phyloP scores from a whole-genome alignment of 148 eudicot genomes.

The Chenopodium suecicum region DNA sequence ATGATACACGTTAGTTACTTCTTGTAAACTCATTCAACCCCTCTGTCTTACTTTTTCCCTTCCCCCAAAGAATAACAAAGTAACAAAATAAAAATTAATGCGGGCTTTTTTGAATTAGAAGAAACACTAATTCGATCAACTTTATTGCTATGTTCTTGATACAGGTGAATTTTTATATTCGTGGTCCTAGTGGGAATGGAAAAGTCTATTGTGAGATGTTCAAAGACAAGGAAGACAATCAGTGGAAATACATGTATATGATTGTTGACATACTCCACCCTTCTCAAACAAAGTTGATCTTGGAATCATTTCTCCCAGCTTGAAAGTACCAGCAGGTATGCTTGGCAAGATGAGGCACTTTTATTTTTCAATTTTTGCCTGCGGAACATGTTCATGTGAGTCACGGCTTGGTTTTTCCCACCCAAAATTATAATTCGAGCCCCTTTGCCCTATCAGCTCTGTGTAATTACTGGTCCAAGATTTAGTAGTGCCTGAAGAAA shows the following conservation, averaged over 20 bases:
- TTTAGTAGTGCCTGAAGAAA: conserved; percentile 11
- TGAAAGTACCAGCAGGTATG: conserved; percentile 24
- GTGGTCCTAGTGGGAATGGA: conserved; percentile 82
- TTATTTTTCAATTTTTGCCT: not conserved
- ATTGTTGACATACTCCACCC: conserved; percentile 64
- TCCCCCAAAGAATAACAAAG: too few species aligned
- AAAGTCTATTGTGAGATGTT: conserved; percentile 80
- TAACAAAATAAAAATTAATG: not conserved
- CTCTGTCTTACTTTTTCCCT: not conserved
- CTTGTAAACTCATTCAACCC: not conserved
- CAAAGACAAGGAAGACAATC: conserved; percentile 63
- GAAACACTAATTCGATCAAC: not conserved
- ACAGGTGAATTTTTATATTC: conserved; percentile 67
- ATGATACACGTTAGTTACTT: not conserved
- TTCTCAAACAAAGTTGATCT: conserved; percentile 47
- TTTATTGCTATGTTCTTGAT: conserved; percentile 7
- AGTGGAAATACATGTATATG: conserved; percentile 72
- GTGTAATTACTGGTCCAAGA: not conserved
- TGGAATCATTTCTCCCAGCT: conserved; percentile 77
- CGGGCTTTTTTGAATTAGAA: not conserved
- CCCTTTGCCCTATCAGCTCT: not conserved
- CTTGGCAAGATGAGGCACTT: not conserved
- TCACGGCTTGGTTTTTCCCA: not conserved
- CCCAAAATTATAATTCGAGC: not conserved
- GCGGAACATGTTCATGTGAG: not conserved